Evolutionary conservation across 495 filamentous ascomycete species (phyloP), one percentile per base, ranked within the genome.

Genomic region (Podospora bellae-mahoneyi): DNA sequence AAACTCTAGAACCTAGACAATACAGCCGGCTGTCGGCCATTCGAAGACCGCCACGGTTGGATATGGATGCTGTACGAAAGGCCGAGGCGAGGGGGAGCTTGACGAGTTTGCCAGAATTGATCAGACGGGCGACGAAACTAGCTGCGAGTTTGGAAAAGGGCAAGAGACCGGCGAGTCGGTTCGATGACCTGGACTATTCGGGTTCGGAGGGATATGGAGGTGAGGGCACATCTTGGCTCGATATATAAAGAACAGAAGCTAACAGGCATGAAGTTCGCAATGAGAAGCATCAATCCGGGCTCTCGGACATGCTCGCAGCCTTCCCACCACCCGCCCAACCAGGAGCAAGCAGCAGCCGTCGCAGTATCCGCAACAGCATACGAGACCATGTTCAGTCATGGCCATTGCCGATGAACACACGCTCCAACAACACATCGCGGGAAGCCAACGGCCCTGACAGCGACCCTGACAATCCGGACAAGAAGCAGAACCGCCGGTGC

Each of bases 41-140:
- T 61, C 85, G 87, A 64, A 82, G 90, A 74, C 93, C 92, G 58
- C 90, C 92, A 30, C 85, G 87, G 2, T 78, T 97, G 30, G 87
- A 98, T 73, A 87, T 97, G 54, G 88, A 90, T 75, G 91, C 91
- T 13, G 88, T 94, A 15, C 84, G 87, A 56, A 88, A 90, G 67
- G 91, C 92, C 23, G 91, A 95, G 72, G 84, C 89, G 13, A 87
- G 93, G 69, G 93, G 92, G 9, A 97, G 93, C 73, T 80, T 96
- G 70, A 97, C 95, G 5, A 97, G 93, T 78, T 79, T 99, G 63
- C 90, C 93, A 0, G 95, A 97, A 78, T 80, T 99, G 65, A 98
- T 99, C 67, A 84, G 87, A 69, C 85, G 95, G 60, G 95, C 95
- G 3, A 97, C 94, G 1, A 88, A 87, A 70, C 82, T 98, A 27